A percentile compares a stretch with the other conserved stretches of the same genome.
Evolutionary conservation across 2,329 filamentous ascomycete species (phyloP).

Genomic region (Diaporthe destruens): DNA sequence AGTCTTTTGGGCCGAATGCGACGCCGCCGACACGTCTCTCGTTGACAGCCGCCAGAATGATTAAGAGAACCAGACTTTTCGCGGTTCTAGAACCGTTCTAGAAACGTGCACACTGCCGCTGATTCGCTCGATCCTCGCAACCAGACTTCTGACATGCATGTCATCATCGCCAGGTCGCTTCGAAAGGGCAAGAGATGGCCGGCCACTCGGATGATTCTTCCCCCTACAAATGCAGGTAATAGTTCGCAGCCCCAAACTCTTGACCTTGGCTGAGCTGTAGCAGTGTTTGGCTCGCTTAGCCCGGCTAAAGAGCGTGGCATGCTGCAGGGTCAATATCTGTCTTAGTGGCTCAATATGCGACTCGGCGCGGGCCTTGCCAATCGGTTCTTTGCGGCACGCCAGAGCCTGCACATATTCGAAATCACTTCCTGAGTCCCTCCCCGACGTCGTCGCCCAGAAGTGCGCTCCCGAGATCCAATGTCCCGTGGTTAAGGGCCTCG

Average conservation of each 20-base stretch:
- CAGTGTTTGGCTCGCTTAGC: neutral
- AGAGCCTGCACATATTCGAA: slow-evolving; percentile 23
- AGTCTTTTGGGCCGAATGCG: neutral
- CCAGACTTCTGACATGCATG: slow-evolving; percentile 6
- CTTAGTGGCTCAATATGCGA: slow-evolving; percentile 13
- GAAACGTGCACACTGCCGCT: neutral
- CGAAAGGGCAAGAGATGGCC: neutral
- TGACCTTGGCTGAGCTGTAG: neutral
- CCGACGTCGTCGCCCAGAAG: slow-evolving; percentile 9
- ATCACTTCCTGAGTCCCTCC: neutral
- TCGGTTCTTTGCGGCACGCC: slow-evolving; percentile 13
- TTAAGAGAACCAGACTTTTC: neutral
- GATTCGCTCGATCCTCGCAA: slow-evolving; percentile 26
- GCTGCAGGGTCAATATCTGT: neutral
- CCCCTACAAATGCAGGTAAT: neutral
- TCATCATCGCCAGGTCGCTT: slow-evolving; percentile 21
- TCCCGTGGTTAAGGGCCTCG: neutral
- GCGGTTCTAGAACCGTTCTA: neutral
- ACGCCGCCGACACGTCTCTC: too few species aligned
- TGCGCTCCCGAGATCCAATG: neutral
- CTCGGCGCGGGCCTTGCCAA: slow-evolving; percentile 15
- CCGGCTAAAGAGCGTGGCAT: slow-evolving; percentile 15
- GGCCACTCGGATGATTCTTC: neutral
- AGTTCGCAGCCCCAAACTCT: neutral
- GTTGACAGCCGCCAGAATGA: neutral